A percentile compares a stretch with the other conserved stretches of the same genome.
Conservation (phyloP, 495 filamentous ascomycete species). For the Podospora fimiseda region DNA sequence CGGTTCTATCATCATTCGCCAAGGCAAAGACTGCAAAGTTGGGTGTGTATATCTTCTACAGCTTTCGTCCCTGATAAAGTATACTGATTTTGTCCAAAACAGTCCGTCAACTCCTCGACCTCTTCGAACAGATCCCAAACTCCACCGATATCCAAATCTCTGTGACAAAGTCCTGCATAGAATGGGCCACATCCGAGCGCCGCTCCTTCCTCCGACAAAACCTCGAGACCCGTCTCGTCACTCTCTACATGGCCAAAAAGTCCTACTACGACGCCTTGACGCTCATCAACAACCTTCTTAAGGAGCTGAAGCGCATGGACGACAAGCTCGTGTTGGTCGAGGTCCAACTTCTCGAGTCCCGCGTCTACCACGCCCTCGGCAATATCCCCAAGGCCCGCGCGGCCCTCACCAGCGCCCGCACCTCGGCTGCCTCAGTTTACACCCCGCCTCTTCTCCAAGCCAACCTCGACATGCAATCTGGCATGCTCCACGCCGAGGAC, state of each 20-base stretch:
- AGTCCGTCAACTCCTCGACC: constrained; percentile 96
- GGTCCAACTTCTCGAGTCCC: constrained; percentile 93
- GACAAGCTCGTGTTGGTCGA: constrained; percentile 99
- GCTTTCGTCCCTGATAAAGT: not conserved
- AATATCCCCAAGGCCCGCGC: constrained; percentile 96
- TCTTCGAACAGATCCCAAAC: constrained; percentile 89
- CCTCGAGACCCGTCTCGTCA: constrained; percentile 91
- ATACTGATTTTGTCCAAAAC: constrained; percentile 7
- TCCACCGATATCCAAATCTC: constrained; percentile 86
- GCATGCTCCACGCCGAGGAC: constrained; percentile 97
- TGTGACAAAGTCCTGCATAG: constrained; percentile 96
- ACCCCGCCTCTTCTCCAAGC: constrained; percentile 93
- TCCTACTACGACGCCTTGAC: constrained; percentile 94
- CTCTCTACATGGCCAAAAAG: constrained; percentile 91
- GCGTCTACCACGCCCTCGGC: constrained; percentile 93
- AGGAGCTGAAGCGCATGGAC: constrained; percentile 93
- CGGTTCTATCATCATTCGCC: constrained; percentile 87
- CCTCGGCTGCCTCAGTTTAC: constrained; percentile 92
- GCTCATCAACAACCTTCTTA: constrained; percentile 90
- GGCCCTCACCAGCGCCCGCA: constrained; percentile 87
- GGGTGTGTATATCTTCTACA: constrained; percentile 49
- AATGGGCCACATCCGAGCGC: constrained; percentile 92
- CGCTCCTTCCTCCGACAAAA: constrained; percentile 95
- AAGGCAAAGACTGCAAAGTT: constrained; percentile 99
- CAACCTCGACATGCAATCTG: constrained; percentile 96